Conservation (phyloP, 2,329 filamentous ascomycete species). For the Ophiostoma novo-ulmi region DNA sequence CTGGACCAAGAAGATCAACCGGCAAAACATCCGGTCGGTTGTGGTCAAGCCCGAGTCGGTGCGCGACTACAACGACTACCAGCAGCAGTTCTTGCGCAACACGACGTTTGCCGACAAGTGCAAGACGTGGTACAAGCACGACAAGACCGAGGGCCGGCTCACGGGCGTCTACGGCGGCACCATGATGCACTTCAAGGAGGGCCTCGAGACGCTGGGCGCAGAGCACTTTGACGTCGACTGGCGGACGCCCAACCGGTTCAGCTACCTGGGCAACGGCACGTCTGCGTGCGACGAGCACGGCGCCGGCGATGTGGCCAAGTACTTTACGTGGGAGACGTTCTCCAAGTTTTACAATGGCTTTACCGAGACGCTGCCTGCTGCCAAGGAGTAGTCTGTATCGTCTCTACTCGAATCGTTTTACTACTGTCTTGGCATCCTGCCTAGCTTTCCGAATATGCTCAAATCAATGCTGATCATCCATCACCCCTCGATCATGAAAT, state of each 20-base stretch:
- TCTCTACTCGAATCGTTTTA: background rate
- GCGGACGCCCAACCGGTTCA: constrained; percentile 19
- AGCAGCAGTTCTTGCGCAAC: constrained; percentile 32
- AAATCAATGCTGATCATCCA: background rate
- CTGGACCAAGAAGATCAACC: constrained; percentile 28
- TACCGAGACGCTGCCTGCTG: background rate
- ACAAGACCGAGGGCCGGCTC: constrained; percentile 29
- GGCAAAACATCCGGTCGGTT: constrained; percentile 31
- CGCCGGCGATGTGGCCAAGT: background rate
- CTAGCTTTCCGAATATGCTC: background rate
- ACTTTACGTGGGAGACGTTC: background rate
- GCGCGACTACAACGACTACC: constrained; percentile 27
- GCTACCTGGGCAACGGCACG: constrained; percentile 22
- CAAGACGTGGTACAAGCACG: constrained; percentile 31
- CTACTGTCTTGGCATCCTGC: background rate
- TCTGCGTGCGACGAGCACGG: background rate
- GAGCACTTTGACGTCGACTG: constrained; percentile 33
- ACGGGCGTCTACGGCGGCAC: constrained; percentile 28
- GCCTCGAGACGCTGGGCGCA: constrained; percentile 30
- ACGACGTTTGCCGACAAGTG: constrained; percentile 33
- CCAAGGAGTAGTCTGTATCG: background rate
- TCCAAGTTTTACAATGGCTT: background rate
- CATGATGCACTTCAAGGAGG: constrained; percentile 30
- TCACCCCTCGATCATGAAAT: background rate
- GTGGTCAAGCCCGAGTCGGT: background rate